Evolutionary conservation across 352 stramenopile genomes (phyloP), one percentile per base, ranked within the genome.

Genomic region (Phytophthora megakarya): DNA sequence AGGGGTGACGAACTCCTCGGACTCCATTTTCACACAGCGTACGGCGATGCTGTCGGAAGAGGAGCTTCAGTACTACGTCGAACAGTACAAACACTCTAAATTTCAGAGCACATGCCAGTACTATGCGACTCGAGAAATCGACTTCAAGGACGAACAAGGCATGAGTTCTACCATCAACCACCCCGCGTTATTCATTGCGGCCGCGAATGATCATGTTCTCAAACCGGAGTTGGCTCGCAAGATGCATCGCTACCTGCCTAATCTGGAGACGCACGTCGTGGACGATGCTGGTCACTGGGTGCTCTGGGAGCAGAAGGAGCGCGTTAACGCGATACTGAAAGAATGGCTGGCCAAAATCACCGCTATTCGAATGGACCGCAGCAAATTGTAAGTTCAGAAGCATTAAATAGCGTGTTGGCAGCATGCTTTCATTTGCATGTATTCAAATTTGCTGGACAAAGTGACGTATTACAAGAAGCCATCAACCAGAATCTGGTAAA

Each of bases 41-140:
- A 88, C 78, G 38, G 47, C 62, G 11, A 60, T 92, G 55, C 58
- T 92, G 13, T 78, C 69, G 15, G 65, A 86, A 25, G 56, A 72
- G 2, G 84, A 93, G 55, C 37, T 89, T 22, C 74, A 81, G 21
- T 89, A 83, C 51, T 89, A 91, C 55, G 76, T 86, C 32, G 46
- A 74, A 19, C 60, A 87, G 59, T 91, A 89, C 64, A 48, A 65
- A 11, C 60, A 59, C 46, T 71, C 65, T 10, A 83, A 83, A 21
- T 93, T 93, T 56, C 70, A 80, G 52, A 77, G 70, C 40, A 80
- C 70, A 47, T 81, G 76, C 53, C 72, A 81, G 65, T 87, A 84
- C 51, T 88, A 89, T 53, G 77, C 68, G 9, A 80, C 73, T 10
- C 80, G 81, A 56, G 73, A 84, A 55, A 70, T 85, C 26, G 82